Evolutionary conservation across 805 yeast species (phyloP), one percentile per base, ranked within the genome.

Genomic region (Monosporozyma solicola): DNA sequence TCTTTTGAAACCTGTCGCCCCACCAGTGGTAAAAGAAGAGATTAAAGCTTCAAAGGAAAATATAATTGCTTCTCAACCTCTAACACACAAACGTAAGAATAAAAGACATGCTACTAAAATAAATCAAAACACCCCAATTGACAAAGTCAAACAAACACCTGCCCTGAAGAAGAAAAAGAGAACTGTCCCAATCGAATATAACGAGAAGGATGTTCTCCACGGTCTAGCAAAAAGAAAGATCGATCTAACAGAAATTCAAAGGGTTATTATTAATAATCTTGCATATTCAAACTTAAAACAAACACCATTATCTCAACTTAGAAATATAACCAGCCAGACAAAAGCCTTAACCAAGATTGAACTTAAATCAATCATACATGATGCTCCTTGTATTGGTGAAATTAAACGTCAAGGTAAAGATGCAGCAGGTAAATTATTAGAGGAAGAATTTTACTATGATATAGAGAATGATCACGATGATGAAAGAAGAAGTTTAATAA

Each of bases 341-440:
- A 72, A 79, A 5, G 66, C 70, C 5, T 62, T 85, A 46, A 60
- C 77, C 4, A 70, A 72, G 51, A 62, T 67, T 29, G 80, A 79
- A 61, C 58, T 80, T 16, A 71, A 79, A 53, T 72, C 75, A 25
- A 58, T 79, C 6, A 61, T 79, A 33, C 68, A 70, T 8, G 70
- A 75, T 37, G 67, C 72, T 47, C 55, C 81, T 41, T 61, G 69
- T 5, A 78, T 92, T 54, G 98, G 98, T n/a, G 85, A 86, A 10
- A 91, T 94, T 55, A 80, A 82, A 62, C 84, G 98, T 68, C 76
- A 79, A 54, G 97, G 97, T 49, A 91, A 90, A 67, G 99, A 94
- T 69, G 97, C 98, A 2, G 95, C 97, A 2, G 99, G 98, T 10
- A 89, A 90, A 67, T 87, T 87, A 3, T 74, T 94, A 56, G 98